Percentiles rank a stretch among this genome's conserved stretches.
Evolutionary conservation across 2,329 filamentous ascomycete species (phyloP).

Genomic region (Xylariales sp.): DNA sequence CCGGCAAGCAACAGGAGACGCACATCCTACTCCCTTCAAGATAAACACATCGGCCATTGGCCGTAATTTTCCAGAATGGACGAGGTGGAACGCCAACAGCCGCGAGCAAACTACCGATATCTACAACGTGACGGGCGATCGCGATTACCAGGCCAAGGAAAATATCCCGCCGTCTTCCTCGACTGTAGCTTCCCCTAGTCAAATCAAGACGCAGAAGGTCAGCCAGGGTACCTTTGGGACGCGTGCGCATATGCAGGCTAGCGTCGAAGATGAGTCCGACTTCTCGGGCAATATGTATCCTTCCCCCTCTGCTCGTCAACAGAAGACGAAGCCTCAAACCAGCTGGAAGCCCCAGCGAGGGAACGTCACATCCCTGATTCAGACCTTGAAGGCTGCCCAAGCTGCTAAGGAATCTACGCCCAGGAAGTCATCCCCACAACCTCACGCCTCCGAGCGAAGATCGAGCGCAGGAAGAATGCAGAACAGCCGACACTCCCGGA

Average conservation of each 20-base stretch:
- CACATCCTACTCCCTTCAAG: constrained; percentile 18
- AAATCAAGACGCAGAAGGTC: constrained; percentile 29
- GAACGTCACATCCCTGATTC: constrained; percentile 30
- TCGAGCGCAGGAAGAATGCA: constrained; percentile 4
- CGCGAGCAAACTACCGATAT: constrained; percentile 27
- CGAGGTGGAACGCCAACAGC: constrained; percentile 17
- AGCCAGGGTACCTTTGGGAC: constrained; percentile 15
- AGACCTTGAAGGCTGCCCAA: constrained; percentile 26
- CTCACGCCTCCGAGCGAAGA: background rate
- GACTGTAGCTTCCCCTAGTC: constrained; percentile 36
- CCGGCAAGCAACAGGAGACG: constrained; percentile 13
- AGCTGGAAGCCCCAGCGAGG: constrained; percentile 18
- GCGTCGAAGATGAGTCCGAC: constrained; percentile 49
- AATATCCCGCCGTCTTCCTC: constrained; percentile 35
- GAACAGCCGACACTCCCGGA: constrained; percentile 15
- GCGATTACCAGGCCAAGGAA: constrained; percentile 36
- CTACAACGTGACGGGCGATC: constrained; percentile 22
- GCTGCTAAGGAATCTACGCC: constrained; percentile 16
- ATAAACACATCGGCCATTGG: constrained; percentile 33
- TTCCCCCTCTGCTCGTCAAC: constrained; percentile 1
- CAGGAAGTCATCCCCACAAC: constrained; percentile 10
- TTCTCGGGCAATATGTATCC: constrained; percentile 15
- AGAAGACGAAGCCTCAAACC: constrained; percentile 14
- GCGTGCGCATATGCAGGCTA: constrained; percentile 46
- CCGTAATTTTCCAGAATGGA: constrained; percentile 49